Evolutionary conservation across 352 stramenopile genomes (phyloP).

Genomic region (Phytophthora rubi): DNA sequence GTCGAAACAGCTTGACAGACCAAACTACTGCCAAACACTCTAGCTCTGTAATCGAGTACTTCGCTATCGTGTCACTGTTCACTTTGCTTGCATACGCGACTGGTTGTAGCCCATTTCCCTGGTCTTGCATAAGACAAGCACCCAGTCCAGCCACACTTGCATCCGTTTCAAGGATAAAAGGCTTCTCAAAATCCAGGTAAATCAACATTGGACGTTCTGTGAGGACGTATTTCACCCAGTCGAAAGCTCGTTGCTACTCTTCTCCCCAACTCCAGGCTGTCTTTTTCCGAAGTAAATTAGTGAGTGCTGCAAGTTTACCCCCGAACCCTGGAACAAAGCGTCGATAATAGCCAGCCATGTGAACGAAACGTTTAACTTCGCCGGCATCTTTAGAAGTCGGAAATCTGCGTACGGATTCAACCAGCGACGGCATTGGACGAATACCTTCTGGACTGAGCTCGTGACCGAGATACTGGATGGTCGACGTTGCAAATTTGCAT

Average conservation of each 20-base stretch:
- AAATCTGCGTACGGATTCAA: not conserved
- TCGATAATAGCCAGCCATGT: not conserved
- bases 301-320: not conserved
- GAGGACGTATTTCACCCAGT: not conserved
- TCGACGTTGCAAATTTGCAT: not conserved
- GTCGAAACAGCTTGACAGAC: no score
- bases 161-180: not conserved
- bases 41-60: not conserved
- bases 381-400: not conserved
- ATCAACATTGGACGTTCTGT: not conserved
- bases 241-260: not conserved
- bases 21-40: no score
- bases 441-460: not conserved
- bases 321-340: not conserved
- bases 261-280: not conserved
- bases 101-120: not conserved
- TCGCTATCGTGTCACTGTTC: not conserved
- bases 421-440: not conserved
- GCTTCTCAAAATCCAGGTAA: not conserved
- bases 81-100: conserved; percentile 6
- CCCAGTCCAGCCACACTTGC: not conserved
- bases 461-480: not conserved
- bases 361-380: not conserved
- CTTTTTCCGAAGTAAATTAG: not conserved
- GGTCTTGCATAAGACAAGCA: conserved; percentile 2